phyloP scores from a whole-genome alignment of 495 filamentous ascomycete genomes.

The Ascodesmis nigricans region DNA sequence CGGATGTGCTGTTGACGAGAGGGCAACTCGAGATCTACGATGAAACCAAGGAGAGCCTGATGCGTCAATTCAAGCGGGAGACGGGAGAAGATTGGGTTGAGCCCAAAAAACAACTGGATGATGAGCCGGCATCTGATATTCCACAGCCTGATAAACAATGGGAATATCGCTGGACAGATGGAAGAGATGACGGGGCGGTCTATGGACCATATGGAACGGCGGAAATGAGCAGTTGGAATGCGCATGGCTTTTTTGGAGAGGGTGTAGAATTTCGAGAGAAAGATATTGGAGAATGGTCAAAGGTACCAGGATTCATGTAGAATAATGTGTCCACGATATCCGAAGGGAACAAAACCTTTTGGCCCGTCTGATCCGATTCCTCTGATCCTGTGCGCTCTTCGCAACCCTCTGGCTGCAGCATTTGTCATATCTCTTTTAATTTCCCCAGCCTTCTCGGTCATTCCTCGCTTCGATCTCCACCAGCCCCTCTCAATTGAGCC shows the following conservation, averaged over 20 bases:
- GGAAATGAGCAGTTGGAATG: constrained; percentile 73
- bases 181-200: constrained; percentile 50
- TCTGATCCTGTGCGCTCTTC: no score
- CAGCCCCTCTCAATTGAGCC: no score
- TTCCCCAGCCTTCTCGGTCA: no score
- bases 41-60: constrained; percentile 58
- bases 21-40: constrained; percentile 81
- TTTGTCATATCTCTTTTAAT: no score
- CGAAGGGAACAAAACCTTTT: no score
- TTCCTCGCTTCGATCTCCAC: no score
- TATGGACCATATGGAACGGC: constrained; percentile 71
- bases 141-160: constrained; percentile 34
- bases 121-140: constrained; percentile 7
- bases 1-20: constrained; percentile 60
- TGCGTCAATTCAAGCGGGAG: constrained; percentile 64
- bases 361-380: no score
- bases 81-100: constrained; percentile 85
- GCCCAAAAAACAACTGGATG: constrained; percentile 20
- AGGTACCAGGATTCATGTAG: constrained; percentile 3
- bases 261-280: constrained; percentile 69
- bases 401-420: no score
- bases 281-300: no score
- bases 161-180: constrained; percentile 85
- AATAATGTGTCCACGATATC: no score
- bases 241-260: constrained; percentile 83